Base-by-base conservation (phyloP, 352 stramenopile genomes). In the Globisporangium mamillatum region DNA sequence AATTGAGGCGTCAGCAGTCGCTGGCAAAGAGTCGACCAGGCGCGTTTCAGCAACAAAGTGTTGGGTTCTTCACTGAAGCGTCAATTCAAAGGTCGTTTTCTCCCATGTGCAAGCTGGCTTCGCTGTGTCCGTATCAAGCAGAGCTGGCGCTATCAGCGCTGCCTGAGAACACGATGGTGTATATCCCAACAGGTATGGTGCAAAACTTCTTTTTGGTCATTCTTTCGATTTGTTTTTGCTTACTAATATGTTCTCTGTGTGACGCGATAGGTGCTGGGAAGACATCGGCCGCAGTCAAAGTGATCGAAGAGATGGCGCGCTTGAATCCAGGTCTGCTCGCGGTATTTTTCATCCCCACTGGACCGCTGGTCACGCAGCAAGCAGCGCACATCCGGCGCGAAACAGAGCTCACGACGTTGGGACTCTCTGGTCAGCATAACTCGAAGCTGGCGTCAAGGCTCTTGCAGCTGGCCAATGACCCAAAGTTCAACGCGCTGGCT, bases 111-210 rank as follows among this genome's bases (percentile, higher is more conserved):
- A 82, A 85, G 18, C 78, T 92, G 64, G 90, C 81, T 0, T 64
- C 63, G 5, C 63, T 94, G 56, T 75, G 84, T 44, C 54, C 70
- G 12, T 94, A 94, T 46, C 86, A 94, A 68, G 69, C 89, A 38
- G 86, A 94, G 64, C 65, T 92, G 3, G 78, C 78, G 32, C 38
- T 94, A 1, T 91, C 80, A 32, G 81, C 84, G 8, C 67, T 93
- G 60, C 72, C 91, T 10, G 83, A 92, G 60, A 94, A 93, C 71
- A 91, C 84, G 3, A 88, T 94, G 55, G 78, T 91, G 44, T 94
- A 93, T 60, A 60, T 94, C 1, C 86, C 86, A 16, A 94, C 84
- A 25, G 86, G 86, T 75, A 16, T 20, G 56, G 4, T 27, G 27
- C 2, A 9, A 29, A 1, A 46, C 5, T 62, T 32, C 32, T 24